Conservation (phyloP, 1,139 yeast genomes). For the Petasospora fabianii region DNA sequence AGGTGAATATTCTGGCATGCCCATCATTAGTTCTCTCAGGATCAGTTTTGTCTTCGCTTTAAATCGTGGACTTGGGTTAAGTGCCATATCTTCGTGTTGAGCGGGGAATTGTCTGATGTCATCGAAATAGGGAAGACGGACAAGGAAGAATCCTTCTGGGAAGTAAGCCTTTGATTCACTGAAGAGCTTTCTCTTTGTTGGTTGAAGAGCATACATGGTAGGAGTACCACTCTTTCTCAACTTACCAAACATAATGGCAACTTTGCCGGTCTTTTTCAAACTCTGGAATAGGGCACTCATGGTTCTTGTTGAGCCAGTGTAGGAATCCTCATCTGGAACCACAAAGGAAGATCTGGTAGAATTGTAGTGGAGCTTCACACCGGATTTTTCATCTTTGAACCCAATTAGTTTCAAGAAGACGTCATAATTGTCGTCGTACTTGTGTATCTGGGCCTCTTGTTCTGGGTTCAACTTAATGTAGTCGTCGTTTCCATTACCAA, state of each 20-base stretch:
- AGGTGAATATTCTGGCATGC: constrained; percentile 49
- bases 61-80: constrained; percentile 25
- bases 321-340: constrained; percentile 52
- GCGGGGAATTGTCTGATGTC: constrained; percentile 54
- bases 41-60: constrained; percentile 37
- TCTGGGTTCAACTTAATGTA: constrained; percentile 36
- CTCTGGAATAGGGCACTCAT: constrained; percentile 66
- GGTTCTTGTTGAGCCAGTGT: constrained; percentile 61
- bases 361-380: constrained; percentile 50
- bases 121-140: constrained; percentile 61
- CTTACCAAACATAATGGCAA: constrained; percentile 74
- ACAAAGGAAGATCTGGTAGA: constrained; percentile 55
- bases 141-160: constrained; percentile 62
- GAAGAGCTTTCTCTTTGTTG: constrained; percentile 35
- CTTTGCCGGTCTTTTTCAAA: constrained; percentile 47
- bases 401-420: constrained; percentile 60
- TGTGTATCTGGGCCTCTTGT: constrained; percentile 32
- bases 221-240: constrained; percentile 51
- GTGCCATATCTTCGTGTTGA: constrained; percentile 16
- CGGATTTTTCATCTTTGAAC: constrained; percentile 44
- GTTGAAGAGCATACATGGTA: constrained; percentile 54
- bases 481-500: constrained; percentile 38
- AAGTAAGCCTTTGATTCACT: constrained; percentile 22
- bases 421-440: constrained; percentile 34
- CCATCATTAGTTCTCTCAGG: constrained; percentile 23